Evolutionary conservation across 768 basidiomycete genomes (phyloP).

Genomic region (Phanerodontia chrysosporium): DNA sequence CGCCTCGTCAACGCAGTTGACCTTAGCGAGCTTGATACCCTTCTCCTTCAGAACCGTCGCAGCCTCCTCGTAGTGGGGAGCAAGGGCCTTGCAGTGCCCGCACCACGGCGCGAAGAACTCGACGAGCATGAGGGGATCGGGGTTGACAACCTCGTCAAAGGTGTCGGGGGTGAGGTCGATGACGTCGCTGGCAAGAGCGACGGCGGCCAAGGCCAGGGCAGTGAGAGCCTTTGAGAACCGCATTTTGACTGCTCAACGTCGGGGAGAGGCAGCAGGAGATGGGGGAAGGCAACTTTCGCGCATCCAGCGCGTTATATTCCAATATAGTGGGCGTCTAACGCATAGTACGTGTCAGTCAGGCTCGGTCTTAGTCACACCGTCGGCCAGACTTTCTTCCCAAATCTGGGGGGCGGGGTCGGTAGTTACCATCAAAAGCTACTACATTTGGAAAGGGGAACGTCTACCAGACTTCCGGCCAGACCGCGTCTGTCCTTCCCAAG

Average conservation of each 20-base stretch:
- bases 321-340: constrained; percentile 1
- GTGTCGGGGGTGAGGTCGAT: constrained; percentile 63
- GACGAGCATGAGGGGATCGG: constrained; percentile 76
- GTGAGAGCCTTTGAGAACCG: constrained; percentile 52
- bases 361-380: neutral
- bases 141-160: constrained; percentile 63
- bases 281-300: neutral
- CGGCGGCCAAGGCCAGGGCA: constrained; percentile 48
- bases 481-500: neutral
- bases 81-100: constrained; percentile 93
- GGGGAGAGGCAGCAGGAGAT: neutral
- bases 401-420: neutral
- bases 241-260: constrained; percentile 40
- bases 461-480: neutral
- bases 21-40: constrained; percentile 89
- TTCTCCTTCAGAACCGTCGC: constrained; percentile 90
- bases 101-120: constrained; percentile 98
- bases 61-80: constrained; percentile 91
- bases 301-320: constrained; percentile 2
- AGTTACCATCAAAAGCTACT: neutral
- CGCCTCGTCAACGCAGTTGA: constrained; percentile 93
- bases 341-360: constrained; percentile 1
- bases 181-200: constrained; percentile 73
- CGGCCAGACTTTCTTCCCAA: neutral
- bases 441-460: neutral